A percentile compares a stretch with the other conserved stretches of the same genome.
phyloP scores from a whole-genome alignment of 257 asterid species.

The Striga asiatica region DNA sequence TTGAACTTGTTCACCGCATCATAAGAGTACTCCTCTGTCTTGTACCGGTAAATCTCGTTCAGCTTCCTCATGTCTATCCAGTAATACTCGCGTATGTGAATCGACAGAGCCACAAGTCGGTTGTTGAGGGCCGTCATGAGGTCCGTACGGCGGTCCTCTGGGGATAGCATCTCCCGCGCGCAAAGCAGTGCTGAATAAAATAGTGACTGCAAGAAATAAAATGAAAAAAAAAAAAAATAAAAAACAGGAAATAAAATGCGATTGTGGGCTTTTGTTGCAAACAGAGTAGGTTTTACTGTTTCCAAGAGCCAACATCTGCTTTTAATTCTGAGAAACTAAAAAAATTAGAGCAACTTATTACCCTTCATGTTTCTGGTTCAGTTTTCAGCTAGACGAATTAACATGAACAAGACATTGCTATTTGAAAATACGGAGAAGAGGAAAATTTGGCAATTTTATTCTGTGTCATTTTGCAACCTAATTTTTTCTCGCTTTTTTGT shows the following conservation, averaged over 20 bases:
- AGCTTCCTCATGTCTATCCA: constrained; percentile 69
- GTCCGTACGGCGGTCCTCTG: constrained; percentile 56
- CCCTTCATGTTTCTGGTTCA: not conserved
- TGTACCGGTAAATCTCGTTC: constrained; percentile 70
- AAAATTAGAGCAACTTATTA: not conserved
- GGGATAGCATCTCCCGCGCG: constrained; percentile 73
- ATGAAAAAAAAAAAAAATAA: too few relatives aligned
- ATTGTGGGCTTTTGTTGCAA: not conserved
- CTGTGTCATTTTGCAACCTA: not conserved
- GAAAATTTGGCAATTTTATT: too few relatives aligned
- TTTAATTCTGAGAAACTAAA: not conserved
- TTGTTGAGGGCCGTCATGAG: constrained; percentile 55
- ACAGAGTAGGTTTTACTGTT: not conserved
- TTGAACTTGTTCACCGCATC: constrained; percentile 82
- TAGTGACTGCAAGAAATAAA: constrained; percentile 49
- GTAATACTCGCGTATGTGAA: constrained; percentile 73
- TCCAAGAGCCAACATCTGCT: not conserved
- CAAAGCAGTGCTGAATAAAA: constrained; percentile 65
- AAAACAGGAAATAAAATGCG: too few relatives aligned
- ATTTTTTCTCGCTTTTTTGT: not conserved
- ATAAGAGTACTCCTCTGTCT: constrained; percentile 69
- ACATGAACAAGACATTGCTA: too few relatives aligned
- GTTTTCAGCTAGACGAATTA: too few relatives aligned
- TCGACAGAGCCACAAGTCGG: constrained; percentile 63
- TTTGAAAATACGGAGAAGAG: too few relatives aligned